Percentiles rank a stretch among this genome's conserved stretches.
phyloP scores from a whole-genome alignment of 179 eudicot species.

The Heliamphora pulchella region DNA sequence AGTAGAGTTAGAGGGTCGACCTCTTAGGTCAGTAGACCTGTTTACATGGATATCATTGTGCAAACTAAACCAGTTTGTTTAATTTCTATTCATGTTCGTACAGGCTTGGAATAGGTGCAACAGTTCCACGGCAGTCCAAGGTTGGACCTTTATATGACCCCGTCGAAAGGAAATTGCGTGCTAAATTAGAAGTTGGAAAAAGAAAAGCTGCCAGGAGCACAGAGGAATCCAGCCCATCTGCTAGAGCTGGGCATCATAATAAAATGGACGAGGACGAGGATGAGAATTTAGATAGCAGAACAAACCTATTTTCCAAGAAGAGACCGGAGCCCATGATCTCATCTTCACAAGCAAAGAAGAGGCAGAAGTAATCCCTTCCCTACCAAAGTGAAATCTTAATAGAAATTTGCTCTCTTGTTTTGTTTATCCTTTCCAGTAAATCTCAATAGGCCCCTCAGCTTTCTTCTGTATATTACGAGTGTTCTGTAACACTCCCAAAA shows the following conservation, averaged over 20 bases:
- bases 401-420: too few relatives aligned
- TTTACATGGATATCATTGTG: background rate
- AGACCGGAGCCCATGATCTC: constrained; percentile 28
- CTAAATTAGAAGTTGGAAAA: constrained; percentile 40
- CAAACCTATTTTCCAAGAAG: constrained; percentile 53
- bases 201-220: constrained; percentile 31
- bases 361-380: constrained; percentile 15
- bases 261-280: constrained; percentile 36
- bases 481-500: too few relatives aligned
- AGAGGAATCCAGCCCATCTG: constrained; percentile 28
- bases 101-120: constrained; percentile 83
- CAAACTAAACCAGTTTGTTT: background rate
- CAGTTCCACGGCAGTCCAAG: constrained; percentile 41
- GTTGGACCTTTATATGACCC: constrained; percentile 37
- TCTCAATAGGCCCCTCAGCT: too few relatives aligned
- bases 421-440: too few relatives aligned
- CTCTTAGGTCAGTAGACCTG: constrained; percentile 31
- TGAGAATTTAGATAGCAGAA: constrained; percentile 55
- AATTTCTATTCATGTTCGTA: constrained; percentile 9
- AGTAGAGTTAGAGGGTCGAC: constrained; percentile 35
- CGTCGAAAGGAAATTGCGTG: constrained; percentile 45
- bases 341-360: constrained; percentile 38
- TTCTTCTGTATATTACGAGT: too few relatives aligned
- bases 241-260: constrained; percentile 21
- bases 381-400: too few relatives aligned